phyloP scores from a whole-genome alignment of 2,329 filamentous ascomycete species.

The Neophaeococcomyces mojaviensis region DNA sequence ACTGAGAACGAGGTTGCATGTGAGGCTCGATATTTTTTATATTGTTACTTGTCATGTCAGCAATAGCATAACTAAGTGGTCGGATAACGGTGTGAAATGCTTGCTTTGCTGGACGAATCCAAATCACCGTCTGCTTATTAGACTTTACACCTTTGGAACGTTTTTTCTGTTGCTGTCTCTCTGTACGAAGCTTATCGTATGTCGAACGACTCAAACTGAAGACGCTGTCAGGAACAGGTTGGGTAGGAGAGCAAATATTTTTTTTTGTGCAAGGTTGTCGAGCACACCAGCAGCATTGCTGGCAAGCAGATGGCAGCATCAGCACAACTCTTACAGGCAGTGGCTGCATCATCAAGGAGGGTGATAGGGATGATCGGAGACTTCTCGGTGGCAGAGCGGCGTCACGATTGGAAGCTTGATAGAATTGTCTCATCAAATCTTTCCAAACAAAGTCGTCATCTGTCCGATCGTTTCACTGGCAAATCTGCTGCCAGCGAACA shows the following conservation, averaged over 20 bases:
- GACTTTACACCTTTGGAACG: too few relatives aligned
- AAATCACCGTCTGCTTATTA: too few relatives aligned
- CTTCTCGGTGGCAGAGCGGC: neutral
- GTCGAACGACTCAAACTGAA: too few relatives aligned
- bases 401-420: neutral
- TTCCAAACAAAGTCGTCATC: slow-evolving; percentile 1
- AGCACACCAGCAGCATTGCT: neutral
- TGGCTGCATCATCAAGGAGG: slow-evolving; percentile 1
- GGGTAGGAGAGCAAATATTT: neutral
- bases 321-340: neutral
- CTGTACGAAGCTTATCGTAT: too few relatives aligned
- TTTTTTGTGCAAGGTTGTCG: neutral
- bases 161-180: too few relatives aligned
- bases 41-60: too few relatives aligned
- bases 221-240: too few relatives aligned
- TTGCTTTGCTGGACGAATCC: too few relatives aligned
- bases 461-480: neutral
- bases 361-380: slow-evolving; percentile 2
- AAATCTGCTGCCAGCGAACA: neutral
- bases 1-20: too few relatives aligned
- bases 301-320: neutral
- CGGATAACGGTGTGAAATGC: too few relatives aligned
- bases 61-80: too few relatives aligned
- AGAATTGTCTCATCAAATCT: slow-evolving; percentile 1
- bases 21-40: too few relatives aligned